Conservation (phyloP, 129 eudicot species). For the Helichrysum umbraculigerum region DNA sequence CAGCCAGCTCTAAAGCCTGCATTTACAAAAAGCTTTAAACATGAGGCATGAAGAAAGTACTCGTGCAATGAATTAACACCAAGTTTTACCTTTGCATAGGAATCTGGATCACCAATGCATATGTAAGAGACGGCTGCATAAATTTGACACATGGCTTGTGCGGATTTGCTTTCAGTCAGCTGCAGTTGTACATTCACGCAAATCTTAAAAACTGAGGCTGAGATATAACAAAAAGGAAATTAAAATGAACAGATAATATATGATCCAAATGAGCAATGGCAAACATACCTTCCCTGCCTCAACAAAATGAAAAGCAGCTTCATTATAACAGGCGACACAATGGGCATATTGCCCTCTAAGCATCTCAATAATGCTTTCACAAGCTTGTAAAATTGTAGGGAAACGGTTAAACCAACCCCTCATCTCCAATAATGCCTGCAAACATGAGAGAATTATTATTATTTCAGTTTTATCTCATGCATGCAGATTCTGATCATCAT, state of each 20-base stretch:
- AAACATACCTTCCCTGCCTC: slow-evolving; percentile 77
- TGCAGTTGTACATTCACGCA: slow-evolving; percentile 30
- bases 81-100: slow-evolving; percentile 69
- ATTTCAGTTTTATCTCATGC: slow-evolving; percentile 6
- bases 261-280: not conserved
- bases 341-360: slow-evolving; percentile 97
- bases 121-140: slow-evolving; percentile 92
- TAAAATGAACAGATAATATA: slow-evolving; percentile 1
- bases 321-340: slow-evolving; percentile 76
- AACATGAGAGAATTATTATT: slow-evolving; percentile 8
- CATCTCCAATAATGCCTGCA: slow-evolving; percentile 89
- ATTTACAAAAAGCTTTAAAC: slow-evolving; percentile 9
- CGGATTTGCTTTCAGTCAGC: slow-evolving; percentile 89
- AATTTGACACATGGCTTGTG: slow-evolving; percentile 80
- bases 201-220: not conserved
- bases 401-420: slow-evolving; percentile 76
- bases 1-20: slow-evolving; percentile 91
- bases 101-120: slow-evolving; percentile 92
- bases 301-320: slow-evolving; percentile 88
- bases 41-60: not conserved
- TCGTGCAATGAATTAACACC: slow-evolving; percentile 3
- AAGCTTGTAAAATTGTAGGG: slow-evolving; percentile 89
- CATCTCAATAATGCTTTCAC: slow-evolving; percentile 87
- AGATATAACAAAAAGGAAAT: not conserved
- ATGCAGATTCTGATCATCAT: not conserved